A percentile compares a stretch with the other conserved stretches of the same genome.
phyloP scores from a whole-genome alignment of 257 asterid genomes.

The Lithospermum erythrorhizon region DNA sequence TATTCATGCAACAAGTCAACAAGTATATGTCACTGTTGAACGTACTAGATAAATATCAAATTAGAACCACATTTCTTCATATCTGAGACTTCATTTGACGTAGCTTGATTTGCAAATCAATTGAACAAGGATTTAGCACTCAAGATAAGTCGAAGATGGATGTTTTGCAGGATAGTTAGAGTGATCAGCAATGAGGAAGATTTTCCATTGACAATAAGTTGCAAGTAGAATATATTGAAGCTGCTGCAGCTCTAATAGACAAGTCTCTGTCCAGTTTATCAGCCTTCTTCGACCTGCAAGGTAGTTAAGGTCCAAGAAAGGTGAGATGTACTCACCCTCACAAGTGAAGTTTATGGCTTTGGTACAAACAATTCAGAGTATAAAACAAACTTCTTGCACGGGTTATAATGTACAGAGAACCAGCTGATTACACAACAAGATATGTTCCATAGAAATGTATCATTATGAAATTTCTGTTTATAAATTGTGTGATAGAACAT shows the following conservation, averaged over 20 bases:
- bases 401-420: too few species aligned
- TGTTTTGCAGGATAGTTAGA: slow-evolving; percentile 2
- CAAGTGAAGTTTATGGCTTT: neutral
- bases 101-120: neutral
- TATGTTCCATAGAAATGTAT: too few species aligned
- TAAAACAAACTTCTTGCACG: too few species aligned
- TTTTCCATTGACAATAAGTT: slow-evolving; percentile 56
- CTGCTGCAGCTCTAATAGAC: slow-evolving; percentile 82
- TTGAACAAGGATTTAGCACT: neutral
- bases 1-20: neutral
- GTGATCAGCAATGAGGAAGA: slow-evolving; percentile 29
- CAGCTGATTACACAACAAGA: neutral
- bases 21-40: neutral
- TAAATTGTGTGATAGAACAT: neutral
- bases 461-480: neutral
- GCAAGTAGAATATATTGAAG: slow-evolving; percentile 90
- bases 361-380: too few species aligned
- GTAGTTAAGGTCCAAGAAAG: neutral
- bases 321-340: neutral
- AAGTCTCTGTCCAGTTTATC: slow-evolving; percentile 42
- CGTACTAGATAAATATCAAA: neutral
- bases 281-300: slow-evolving; percentile 37
- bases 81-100: neutral
- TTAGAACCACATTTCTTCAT: neutral
- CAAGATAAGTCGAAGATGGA: slow-evolving; percentile 10